These are phyloP conservation scores for Claviceps purpurea DNA, from an alignment of 2,329 filamentous ascomycete species.

Conservation along the genomic window DNA sequence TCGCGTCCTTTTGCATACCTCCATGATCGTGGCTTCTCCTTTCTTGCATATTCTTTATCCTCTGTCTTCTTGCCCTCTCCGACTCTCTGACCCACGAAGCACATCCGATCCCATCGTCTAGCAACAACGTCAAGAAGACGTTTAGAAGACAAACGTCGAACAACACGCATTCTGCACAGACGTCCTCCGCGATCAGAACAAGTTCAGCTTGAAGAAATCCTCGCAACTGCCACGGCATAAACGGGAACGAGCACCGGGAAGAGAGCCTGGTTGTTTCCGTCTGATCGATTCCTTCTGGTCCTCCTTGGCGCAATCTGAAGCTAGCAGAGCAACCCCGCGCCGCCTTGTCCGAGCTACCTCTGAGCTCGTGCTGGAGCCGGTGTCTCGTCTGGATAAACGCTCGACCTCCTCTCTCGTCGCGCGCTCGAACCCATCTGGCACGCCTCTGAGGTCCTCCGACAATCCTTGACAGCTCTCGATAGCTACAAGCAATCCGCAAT, in stretches of 20 bases:
- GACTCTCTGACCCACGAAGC: neutral
- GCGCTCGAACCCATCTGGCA: no score
- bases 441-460: neutral
- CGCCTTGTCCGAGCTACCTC: neutral
- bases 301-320: neutral
- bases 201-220: no score
- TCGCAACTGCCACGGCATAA: no score
- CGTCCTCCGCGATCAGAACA: no score
- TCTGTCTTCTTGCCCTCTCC: neutral
- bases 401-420: neutral
- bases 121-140: no score
- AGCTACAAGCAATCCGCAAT: no score
- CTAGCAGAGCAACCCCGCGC: constrained; percentile 7
- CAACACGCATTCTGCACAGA: no score
- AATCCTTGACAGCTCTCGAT: no score
- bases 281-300: neutral
- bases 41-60: neutral
- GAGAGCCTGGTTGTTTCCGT: neutral
- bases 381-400: neutral
- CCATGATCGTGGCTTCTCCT: neutral
- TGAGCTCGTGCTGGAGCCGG: neutral
- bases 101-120: no score
- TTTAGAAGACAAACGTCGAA: no score
- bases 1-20: no score
- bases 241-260: neutral